A percentile compares a stretch with the other conserved stretches of the same genome.
phyloP scores from a whole-genome alignment of 345 rosid species.

The Linum tenue region DNA sequence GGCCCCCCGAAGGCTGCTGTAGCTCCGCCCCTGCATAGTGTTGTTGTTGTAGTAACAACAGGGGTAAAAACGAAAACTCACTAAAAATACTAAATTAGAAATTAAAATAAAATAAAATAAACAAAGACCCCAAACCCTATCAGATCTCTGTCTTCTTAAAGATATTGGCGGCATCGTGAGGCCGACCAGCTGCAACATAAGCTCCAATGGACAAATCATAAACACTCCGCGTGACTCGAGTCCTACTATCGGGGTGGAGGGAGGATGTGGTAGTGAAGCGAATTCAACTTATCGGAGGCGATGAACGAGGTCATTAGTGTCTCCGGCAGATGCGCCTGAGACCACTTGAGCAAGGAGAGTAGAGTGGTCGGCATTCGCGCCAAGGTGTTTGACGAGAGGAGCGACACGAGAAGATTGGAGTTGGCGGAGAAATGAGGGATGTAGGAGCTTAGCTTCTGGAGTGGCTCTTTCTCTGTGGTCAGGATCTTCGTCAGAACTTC shows the following conservation, averaged over 20 bases:
- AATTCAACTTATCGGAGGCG: conserved; percentile 33
- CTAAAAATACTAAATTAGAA: too few relatives aligned
- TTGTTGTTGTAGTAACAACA: too few relatives aligned
- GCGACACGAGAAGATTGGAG: conserved; percentile 31
- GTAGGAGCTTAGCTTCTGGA: conserved; percentile 41
- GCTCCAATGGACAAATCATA: conserved; percentile 52
- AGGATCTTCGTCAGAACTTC: conserved; percentile 37
- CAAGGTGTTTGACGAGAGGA: conserved; percentile 43
- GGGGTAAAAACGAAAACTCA: too few relatives aligned
- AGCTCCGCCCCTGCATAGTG: too few relatives aligned
- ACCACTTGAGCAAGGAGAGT: conserved; percentile 50
- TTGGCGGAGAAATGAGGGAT: conserved; percentile 40
- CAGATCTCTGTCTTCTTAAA: too few relatives aligned
- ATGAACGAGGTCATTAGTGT: conserved; percentile 42
- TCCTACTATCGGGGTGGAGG: conserved; percentile 22
- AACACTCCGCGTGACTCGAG: conserved; percentile 34
- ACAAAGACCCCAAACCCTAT: too few relatives aligned
- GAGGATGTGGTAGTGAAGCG: conserved; percentile 45
- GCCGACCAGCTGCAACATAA: conserved; percentile 44
- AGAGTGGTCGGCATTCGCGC: conserved; percentile 38
- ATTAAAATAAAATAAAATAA: too few relatives aligned
- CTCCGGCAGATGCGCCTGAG: conserved; percentile 33
- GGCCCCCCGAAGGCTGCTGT: too few relatives aligned
- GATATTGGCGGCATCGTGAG: conserved; percentile 59
- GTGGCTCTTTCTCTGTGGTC: conserved; percentile 21